Conservation (phyloP, 768 basidiomycete genomes). For the Chlorophyllum brunneum region DNA sequence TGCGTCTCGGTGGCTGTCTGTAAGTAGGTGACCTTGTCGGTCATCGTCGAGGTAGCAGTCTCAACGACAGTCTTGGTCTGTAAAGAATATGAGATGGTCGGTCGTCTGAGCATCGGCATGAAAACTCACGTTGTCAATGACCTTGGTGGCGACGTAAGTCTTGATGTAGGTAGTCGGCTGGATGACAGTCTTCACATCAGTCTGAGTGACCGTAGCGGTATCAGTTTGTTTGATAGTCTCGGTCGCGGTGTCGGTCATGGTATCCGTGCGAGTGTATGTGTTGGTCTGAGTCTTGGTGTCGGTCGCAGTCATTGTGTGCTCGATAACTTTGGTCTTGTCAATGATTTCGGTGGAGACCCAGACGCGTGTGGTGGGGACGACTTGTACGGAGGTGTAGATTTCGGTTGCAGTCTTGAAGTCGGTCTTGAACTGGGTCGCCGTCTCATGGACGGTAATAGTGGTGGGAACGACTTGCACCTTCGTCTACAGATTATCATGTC, state of each 20-base stretch:
- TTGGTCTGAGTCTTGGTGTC: conserved; percentile 55
- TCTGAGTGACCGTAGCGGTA: conserved; percentile 55
- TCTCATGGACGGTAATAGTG: conserved; percentile 39
- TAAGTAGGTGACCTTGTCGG: conserved; percentile 49
- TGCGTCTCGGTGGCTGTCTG: conserved; percentile 55
- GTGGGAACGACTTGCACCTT: conserved; percentile 38
- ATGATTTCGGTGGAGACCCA: conserved; percentile 66
- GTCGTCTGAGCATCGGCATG: neutral
- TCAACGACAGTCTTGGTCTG: conserved; percentile 56
- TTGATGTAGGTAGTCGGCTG: conserved; percentile 56
- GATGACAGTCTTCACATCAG: conserved; percentile 47
- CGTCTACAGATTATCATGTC: conserved; percentile 16
- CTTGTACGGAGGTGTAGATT: conserved; percentile 47
- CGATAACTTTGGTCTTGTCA: conserved; percentile 51
- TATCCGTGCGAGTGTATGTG: conserved; percentile 48
- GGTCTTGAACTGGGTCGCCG: conserved; percentile 38
- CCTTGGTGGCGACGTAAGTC: conserved; percentile 48
- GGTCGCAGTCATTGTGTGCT: conserved; percentile 61
- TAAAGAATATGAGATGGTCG: neutral
- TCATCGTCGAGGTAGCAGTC: conserved; percentile 46
- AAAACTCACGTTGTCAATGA: conserved; percentile 56
- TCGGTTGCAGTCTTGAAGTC: conserved; percentile 36
- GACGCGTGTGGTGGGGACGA: conserved; percentile 60
- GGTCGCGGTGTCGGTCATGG: conserved; percentile 45
- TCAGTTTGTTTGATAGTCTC: conserved; percentile 45